phyloP scores from a whole-genome alignment of 208 protist genomes.

The Leishmania amazonensis region DNA sequence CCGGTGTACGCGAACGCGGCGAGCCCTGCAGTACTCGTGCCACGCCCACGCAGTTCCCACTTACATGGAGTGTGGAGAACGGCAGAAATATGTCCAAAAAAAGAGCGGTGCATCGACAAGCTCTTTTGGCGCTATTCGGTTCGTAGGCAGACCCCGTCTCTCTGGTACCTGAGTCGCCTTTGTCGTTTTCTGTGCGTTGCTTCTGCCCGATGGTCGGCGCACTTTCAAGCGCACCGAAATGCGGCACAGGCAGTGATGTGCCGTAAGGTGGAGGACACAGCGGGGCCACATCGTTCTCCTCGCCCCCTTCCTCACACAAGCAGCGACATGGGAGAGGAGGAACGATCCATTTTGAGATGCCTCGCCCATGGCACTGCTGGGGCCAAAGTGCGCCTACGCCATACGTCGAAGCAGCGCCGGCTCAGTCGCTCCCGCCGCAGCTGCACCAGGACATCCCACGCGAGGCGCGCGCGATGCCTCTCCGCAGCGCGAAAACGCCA shows the following conservation, averaged over 20 bases:
- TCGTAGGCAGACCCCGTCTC: background rate
- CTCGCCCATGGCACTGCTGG: background rate
- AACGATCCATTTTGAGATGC: background rate
- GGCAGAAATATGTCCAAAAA: background rate
- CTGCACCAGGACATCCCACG: conserved; percentile 48
- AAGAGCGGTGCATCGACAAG: background rate
- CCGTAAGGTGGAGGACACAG: background rate
- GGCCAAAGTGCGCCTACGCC: conserved; percentile 42
- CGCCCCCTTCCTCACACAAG: conserved; percentile 1
- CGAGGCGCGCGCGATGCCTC: conserved; percentile 35
- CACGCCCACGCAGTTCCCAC: background rate
- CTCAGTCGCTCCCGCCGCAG: conserved; percentile 50
- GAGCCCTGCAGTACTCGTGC: background rate
- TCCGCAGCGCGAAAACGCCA: conserved; percentile 49
- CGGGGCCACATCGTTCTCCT: background rate
- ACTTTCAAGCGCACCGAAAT: background rate
- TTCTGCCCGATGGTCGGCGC: background rate
- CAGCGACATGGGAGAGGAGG: background rate
- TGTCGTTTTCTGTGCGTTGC: too few species aligned
- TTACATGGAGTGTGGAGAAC: background rate
- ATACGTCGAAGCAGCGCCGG: conserved; percentile 41
- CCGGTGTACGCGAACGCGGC: background rate
- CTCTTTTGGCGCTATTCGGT: background rate
- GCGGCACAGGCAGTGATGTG: background rate
- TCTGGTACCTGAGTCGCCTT: background rate